A percentile compares a stretch with the other conserved stretches of the same genome.
Conservation (phyloP, 2,329 filamentous ascomycete genomes). For the Oidium heveae region DNA sequence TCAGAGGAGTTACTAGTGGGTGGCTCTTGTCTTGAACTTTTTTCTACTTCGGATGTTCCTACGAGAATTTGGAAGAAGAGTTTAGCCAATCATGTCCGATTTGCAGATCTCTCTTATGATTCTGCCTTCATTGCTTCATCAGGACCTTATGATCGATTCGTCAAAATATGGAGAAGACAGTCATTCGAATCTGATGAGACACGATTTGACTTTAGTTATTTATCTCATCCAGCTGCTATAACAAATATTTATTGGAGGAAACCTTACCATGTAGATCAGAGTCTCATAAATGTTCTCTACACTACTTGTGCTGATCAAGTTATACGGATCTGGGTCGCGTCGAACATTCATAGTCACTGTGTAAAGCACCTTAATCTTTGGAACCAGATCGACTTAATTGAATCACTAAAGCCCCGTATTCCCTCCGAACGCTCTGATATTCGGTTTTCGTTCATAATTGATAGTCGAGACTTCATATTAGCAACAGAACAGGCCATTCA, state of each 20-base stretch:
- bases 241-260: slow-evolving; percentile 68
- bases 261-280: slow-evolving; percentile 52
- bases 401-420: slow-evolving; percentile 30
- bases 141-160: slow-evolving; percentile 51
- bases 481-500: slow-evolving; percentile 58
- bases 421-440: slow-evolving; percentile 13
- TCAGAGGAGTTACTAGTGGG: slow-evolving; percentile 66
- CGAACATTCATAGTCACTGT: slow-evolving; percentile 33
- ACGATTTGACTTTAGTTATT: slow-evolving; percentile 72
- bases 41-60: slow-evolving; percentile 23
- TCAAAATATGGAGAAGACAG: slow-evolving; percentile 81
- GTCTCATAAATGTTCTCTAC: slow-evolving; percentile 67
- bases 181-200: slow-evolving; percentile 64
- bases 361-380: slow-evolving; percentile 54
- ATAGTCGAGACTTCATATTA: slow-evolving; percentile 52
- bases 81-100: slow-evolving; percentile 47
- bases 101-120: slow-evolving; percentile 63
- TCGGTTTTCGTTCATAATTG: slow-evolving; percentile 57
- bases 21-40: slow-evolving; percentile 44
- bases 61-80: slow-evolving; percentile 46
- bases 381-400: slow-evolving; percentile 51
- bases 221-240: slow-evolving; percentile 62
- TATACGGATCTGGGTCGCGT: slow-evolving; percentile 61
- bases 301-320: slow-evolving; percentile 63
- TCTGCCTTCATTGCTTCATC: slow-evolving; percentile 67